phyloP scores from a whole-genome alignment of 208 protist genomes.

The Trypanosoma platydactyli region DNA sequence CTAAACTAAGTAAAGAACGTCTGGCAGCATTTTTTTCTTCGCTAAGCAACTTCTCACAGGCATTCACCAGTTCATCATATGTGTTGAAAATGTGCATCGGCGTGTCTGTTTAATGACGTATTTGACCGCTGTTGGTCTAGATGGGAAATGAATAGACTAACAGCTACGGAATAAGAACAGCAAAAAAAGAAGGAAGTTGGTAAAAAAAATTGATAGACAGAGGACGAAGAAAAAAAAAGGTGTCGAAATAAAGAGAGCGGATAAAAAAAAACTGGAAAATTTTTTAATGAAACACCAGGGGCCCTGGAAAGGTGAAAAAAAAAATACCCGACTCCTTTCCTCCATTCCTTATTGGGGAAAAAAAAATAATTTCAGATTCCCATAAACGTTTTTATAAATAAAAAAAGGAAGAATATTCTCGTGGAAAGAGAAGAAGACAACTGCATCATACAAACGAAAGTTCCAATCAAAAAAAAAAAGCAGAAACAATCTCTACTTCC shows the following conservation, averaged over 20 bases:
- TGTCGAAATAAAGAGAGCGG: not conserved
- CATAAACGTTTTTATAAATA: no score
- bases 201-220: slow-evolving; percentile 23
- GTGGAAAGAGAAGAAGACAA: no score
- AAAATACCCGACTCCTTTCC: no score
- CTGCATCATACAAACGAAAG: no score
- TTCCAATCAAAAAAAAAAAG: no score
- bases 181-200: slow-evolving; percentile 25
- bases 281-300: not conserved
- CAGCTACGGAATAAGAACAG: slow-evolving; percentile 17
- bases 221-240: slow-evolving; percentile 17
- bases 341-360: not conserved
- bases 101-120: no score
- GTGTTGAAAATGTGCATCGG: not conserved
- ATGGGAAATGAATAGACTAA: slow-evolving; percentile 4
- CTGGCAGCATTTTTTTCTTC: slow-evolving; percentile 51
- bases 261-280: not conserved
- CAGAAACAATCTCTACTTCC: no score
- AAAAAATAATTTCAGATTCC: no score
- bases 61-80: slow-evolving; percentile 39
- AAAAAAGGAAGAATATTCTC: no score
- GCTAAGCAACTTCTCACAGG: slow-evolving; percentile 37
- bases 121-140: no score
- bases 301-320: no score
- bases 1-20: slow-evolving; percentile 10